phyloP scores from a whole-genome alignment of 495 filamentous ascomycete genomes.

The Neurospora sp. region DNA sequence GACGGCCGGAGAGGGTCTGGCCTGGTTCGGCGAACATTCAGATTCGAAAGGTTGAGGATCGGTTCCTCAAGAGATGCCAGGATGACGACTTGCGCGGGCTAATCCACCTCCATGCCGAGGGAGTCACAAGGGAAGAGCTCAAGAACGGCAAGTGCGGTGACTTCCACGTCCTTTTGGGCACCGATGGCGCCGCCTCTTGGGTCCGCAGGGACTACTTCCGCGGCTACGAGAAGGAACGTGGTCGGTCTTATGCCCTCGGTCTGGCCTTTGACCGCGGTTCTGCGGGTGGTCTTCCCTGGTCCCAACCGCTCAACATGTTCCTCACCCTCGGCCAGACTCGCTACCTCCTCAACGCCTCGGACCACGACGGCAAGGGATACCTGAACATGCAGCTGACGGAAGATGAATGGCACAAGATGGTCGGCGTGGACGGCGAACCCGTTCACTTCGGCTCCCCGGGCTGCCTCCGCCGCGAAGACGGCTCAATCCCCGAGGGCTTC shows the following conservation, averaged over 20 bases:
- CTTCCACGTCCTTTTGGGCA: constrained; percentile 29
- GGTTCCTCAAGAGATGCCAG: constrained; percentile 26
- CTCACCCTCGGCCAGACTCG: constrained; percentile 30
- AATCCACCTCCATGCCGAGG: constrained; percentile 26
- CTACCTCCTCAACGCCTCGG: constrained; percentile 29
- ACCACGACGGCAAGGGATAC: constrained; percentile 27
- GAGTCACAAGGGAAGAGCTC: constrained; percentile 22
- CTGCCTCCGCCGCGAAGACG: constrained; percentile 19
- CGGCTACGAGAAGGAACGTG: constrained; percentile 31
- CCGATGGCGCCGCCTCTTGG: constrained; percentile 29
- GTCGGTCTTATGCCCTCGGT: constrained; percentile 26
- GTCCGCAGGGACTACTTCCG: constrained; percentile 22
- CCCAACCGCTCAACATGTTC: constrained; percentile 31
- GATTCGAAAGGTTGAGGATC: constrained; percentile 32
- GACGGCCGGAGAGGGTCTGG: constrained; percentile 23
- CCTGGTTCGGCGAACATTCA: constrained; percentile 27
- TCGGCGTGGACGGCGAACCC: constrained; percentile 23
- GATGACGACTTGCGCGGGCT: constrained; percentile 21
- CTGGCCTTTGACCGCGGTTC: constrained; percentile 27
- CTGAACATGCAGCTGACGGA: constrained; percentile 34
- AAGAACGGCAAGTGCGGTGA: constrained; percentile 24
- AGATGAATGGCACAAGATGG: constrained; percentile 31
- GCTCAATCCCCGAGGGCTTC: constrained; percentile 24
- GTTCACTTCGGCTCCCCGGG: constrained; percentile 28
- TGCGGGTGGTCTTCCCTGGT: constrained; percentile 24